Percentiles rank a stretch among this genome's conserved stretches.
Conservation (phyloP, 257 asterid species). For the Solanum virginianum region DNA sequence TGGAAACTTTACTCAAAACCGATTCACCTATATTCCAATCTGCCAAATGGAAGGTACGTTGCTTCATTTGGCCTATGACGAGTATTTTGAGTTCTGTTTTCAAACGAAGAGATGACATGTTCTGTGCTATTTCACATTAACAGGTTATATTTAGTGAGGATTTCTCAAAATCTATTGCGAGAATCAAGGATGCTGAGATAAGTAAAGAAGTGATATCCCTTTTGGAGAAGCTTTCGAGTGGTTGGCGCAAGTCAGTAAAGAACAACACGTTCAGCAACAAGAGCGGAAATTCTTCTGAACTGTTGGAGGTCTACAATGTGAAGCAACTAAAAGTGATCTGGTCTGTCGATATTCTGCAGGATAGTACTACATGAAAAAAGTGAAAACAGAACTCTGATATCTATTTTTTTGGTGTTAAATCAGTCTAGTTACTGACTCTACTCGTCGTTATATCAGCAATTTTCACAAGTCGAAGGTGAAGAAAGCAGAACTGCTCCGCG, state of each 20-base stretch:
- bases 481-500: not conserved
- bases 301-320: conserved; percentile 25
- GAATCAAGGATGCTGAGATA: conserved; percentile 2
- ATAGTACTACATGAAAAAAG: not conserved
- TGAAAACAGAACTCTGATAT: not conserved
- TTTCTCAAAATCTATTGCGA: conserved; percentile 25
- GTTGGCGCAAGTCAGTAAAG: conserved; percentile 28
- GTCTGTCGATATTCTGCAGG: conserved; percentile 27
- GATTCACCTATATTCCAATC: conserved; percentile 10
- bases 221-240: conserved; percentile 36
- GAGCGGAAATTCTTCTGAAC: conserved; percentile 1
- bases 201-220: conserved; percentile 18
- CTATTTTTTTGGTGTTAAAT: not conserved
- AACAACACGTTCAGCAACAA: not conserved
- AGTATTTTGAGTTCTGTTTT: not conserved
- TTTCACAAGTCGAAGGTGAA: not conserved
- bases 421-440: not conserved
- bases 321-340: conserved; percentile 27
- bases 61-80: not conserved
- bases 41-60: not conserved
- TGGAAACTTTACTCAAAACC: conserved; percentile 10
- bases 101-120: not conserved
- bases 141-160: conserved; percentile 27
- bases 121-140: not conserved
- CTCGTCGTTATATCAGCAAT: not conserved